Conservation (phyloP, 176 grass and related monocot genomes). For the Tillandsia leiboldiana region DNA sequence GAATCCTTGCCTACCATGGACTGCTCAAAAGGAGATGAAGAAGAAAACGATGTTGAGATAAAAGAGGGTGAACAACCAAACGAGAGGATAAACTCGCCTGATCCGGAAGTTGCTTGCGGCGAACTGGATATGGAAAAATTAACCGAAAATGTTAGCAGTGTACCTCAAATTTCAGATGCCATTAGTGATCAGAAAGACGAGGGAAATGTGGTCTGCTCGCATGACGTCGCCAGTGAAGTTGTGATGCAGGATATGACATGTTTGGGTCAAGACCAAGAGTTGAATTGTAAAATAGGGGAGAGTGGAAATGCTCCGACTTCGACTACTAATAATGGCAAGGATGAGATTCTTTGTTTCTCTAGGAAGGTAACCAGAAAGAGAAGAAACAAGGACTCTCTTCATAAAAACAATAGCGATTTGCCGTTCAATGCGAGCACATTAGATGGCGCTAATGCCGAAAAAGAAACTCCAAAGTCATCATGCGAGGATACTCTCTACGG, state of each 20-base stretch:
- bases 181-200: not conserved
- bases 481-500: not conserved
- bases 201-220: not conserved
- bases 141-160: not conserved
- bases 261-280: conserved; percentile 11
- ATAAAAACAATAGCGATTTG: not conserved
- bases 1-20: conserved; percentile 27
- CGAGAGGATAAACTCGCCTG: conserved; percentile 3
- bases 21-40: not conserved
- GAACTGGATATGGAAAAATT: not conserved
- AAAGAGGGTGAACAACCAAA: conserved; percentile 8
- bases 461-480: not conserved
- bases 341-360: not conserved
- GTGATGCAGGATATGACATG: not conserved
- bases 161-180: not conserved
- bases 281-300: not conserved
- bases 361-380: not conserved
- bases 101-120: conserved; percentile 12
- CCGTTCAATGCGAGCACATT: not conserved
- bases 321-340: not conserved
- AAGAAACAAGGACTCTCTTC: not conserved
- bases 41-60: not conserved
- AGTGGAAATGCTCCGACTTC: not conserved
- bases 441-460: not conserved
- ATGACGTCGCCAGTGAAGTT: not conserved